These are phyloP conservation scores for Saturnispora dispora DNA, from an alignment of 805 yeast genomes.

Conservation along the genomic window DNA sequence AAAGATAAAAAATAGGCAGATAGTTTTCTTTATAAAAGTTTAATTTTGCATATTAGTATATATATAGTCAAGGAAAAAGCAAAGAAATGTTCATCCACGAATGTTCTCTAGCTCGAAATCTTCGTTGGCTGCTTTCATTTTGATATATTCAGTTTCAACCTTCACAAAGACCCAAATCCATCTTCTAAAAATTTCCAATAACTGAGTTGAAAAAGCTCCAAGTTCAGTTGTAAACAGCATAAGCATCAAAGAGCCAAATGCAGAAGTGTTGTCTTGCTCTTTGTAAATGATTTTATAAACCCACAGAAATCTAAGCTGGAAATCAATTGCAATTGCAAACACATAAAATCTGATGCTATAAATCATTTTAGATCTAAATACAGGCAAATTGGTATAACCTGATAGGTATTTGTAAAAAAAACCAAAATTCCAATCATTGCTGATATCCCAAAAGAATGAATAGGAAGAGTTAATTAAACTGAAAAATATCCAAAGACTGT, in stretches of 20 bases:
- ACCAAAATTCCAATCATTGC: conserved; percentile 78
- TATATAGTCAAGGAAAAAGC: neutral
- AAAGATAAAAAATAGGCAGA: conserved; percentile 15
- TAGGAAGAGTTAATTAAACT: conserved; percentile 60
- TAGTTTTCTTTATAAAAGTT: neutral
- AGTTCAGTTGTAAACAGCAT: conserved; percentile 35
- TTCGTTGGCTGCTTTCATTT: conserved; percentile 14
- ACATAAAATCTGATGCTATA: conserved; percentile 38
- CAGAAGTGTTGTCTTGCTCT: neutral
- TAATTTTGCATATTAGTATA: neutral
- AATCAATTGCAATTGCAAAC: conserved; percentile 50
- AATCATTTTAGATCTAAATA: conserved; percentile 25
- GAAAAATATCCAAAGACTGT: conserved; percentile 36
- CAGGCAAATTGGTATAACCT: conserved; percentile 12
- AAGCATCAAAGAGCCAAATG: conserved; percentile 16
- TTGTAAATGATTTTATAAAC: conserved; percentile 35
- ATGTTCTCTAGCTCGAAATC: conserved; percentile 20
- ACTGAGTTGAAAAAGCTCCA: conserved; percentile 60
- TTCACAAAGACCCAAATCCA: conserved; percentile 86
- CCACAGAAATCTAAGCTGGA: conserved; percentile 70
- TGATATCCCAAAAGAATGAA: conserved; percentile 83
- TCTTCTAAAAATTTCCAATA: conserved; percentile 71
- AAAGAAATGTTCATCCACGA: neutral
- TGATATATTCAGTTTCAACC: conserved; percentile 63
- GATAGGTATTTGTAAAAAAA: conserved; percentile 33